Conservation (phyloP, 768 basidiomycete genomes). For the Rhizopogon vinicolor region DNA sequence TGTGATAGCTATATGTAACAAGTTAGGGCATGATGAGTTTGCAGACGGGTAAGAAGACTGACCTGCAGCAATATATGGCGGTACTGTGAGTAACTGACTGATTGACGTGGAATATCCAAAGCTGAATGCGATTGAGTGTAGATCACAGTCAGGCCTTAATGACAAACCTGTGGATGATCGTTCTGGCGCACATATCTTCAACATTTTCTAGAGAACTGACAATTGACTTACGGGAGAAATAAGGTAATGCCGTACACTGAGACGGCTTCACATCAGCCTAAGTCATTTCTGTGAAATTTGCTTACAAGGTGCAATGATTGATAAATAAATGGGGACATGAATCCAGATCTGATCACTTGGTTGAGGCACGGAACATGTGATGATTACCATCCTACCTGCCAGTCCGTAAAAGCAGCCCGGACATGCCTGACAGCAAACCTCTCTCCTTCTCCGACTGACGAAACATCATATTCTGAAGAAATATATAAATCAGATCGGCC, state of each 20-base stretch:
- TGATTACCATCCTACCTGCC: constrained; percentile 42
- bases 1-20: too few relatives aligned
- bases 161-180: too few relatives aligned
- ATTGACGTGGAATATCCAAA: too few relatives aligned
- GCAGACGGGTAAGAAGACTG: too few relatives aligned
- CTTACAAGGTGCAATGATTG: constrained; percentile 55
- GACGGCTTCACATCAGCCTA: not conserved
- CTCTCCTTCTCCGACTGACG: constrained; percentile 54
- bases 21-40: too few relatives aligned
- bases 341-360: constrained; percentile 36
- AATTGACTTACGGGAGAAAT: constrained; percentile 56
- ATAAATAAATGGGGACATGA: constrained; percentile 57
- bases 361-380: not conserved
- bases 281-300: constrained; percentile 3
- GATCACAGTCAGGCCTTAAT: too few relatives aligned
- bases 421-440: constrained; percentile 49
- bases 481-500: not conserved
- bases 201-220: not conserved
- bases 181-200: too few relatives aligned
- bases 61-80: too few relatives aligned
- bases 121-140: too few relatives aligned
- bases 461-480: constrained; percentile 48
- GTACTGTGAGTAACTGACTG: too few relatives aligned
- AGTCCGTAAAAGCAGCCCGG: constrained; percentile 48
- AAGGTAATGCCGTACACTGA: constrained; percentile 67